These are phyloP conservation scores for Solidago caesia DNA, from an alignment of 129 eudicot species.

Conservation along the genomic window DNA sequence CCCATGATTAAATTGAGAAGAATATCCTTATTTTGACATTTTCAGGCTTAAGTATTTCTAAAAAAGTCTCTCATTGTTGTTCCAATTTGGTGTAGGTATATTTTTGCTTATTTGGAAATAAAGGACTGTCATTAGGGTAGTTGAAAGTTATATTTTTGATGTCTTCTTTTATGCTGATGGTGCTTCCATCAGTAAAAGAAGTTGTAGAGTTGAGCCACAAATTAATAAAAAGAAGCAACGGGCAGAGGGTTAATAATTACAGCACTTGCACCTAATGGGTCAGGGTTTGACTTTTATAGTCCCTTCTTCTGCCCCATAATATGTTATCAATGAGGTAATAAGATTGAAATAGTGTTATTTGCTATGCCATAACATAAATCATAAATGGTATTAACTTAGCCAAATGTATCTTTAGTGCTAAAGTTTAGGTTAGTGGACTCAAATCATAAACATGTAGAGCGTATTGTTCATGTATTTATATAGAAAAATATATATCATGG, in stretches of 20 bases:
- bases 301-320: constrained; percentile 76
- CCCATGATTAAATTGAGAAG: too few species aligned
- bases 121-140: not conserved
- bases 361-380: too few species aligned
- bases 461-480: not conserved
- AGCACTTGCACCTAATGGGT: constrained; percentile 59
- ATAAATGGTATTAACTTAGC: too few species aligned
- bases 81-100: constrained; percentile 39
- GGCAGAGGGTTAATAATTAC: constrained; percentile 65
- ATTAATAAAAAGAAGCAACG: constrained; percentile 49
- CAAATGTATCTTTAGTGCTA: not conserved
- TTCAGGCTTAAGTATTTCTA: too few species aligned
- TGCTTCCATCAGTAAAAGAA: constrained; percentile 55
- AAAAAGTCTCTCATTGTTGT: too few species aligned
- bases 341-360: not conserved
- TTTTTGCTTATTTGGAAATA: constrained; percentile 8
- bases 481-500: not conserved
- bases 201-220: constrained; percentile 58
- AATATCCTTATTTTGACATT: too few species aligned
- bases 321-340: constrained; percentile 65
- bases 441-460: not conserved
- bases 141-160: not conserved
- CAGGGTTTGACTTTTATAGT: constrained; percentile 75
- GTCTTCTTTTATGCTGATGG: constrained; percentile 46
- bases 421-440: not conserved